phyloP scores from a whole-genome alignment of 441 rosid genomes.

The Aleurites moluccanus region DNA sequence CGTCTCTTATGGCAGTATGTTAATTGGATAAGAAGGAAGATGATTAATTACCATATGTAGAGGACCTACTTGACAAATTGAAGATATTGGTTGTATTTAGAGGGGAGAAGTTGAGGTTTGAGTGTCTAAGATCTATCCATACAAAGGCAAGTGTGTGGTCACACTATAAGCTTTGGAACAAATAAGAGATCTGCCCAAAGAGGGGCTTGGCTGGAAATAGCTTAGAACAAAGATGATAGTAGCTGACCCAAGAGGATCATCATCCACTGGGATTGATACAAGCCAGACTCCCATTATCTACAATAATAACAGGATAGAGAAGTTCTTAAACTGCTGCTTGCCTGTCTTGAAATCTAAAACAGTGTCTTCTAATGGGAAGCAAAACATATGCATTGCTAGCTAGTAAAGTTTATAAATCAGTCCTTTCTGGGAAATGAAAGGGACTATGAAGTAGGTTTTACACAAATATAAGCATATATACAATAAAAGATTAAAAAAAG shows the following conservation, averaged over 20 bases:
- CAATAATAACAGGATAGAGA: too few species aligned
- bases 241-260: too few species aligned
- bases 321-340: background rate
- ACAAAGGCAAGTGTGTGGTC: background rate
- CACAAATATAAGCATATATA: too few species aligned
- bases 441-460: background rate
- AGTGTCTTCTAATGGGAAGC: constrained; percentile 7
- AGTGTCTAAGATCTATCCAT: background rate
- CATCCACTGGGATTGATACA: too few species aligned
- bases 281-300: too few species aligned
- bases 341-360: background rate
- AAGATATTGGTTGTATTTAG: background rate
- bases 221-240: too few species aligned
- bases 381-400: background rate
- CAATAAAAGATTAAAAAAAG: too few species aligned
- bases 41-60: too few species aligned
- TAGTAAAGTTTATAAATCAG: background rate
- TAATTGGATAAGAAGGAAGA: background rate
- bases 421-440: background rate
- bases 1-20: background rate
- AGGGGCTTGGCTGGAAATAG: too few species aligned
- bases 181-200: background rate
- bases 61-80: background rate
- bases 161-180: background rate
- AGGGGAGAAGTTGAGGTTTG: background rate